phyloP scores from a whole-genome alignment of 306 rosid genomes.

The Hippophae tibetana region DNA sequence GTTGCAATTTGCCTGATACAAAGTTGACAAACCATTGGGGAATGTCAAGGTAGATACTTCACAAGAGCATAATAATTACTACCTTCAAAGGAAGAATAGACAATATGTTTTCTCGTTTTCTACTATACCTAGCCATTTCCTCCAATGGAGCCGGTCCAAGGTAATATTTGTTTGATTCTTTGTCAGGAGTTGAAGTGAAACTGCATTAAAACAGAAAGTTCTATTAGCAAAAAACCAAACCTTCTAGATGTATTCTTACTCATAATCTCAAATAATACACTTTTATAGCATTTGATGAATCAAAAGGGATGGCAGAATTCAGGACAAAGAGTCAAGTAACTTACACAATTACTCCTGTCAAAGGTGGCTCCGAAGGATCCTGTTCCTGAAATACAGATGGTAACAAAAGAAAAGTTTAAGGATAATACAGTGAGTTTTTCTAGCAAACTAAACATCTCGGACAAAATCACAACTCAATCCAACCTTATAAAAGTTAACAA shows the following conservation, averaged over 20 bases:
- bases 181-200: slow-evolving; percentile 87
- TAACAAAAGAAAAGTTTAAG: slow-evolving; percentile 2
- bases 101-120: not conserved
- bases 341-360: slow-evolving; percentile 76
- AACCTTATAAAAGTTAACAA: slow-evolving; percentile 41
- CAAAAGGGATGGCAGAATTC: not conserved
- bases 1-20: slow-evolving; percentile 88
- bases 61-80: not conserved
- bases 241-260: not conserved
- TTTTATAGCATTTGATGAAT: not conserved
- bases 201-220: slow-evolving; percentile 28
- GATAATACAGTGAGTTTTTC: not conserved
- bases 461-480: slow-evolving; percentile 1
- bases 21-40: slow-evolving; percentile 5
- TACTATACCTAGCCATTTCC: slow-evolving; percentile 76
- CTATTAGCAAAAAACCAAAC: slow-evolving; percentile 14
- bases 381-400: slow-evolving; percentile 41
- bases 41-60: not conserved
- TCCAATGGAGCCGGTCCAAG: slow-evolving; percentile 88
- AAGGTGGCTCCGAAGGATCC: slow-evolving; percentile 38
- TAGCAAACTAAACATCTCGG: not conserved
- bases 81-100: not conserved
- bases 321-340: slow-evolving; percentile 20
- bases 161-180: slow-evolving; percentile 70
- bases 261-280: too few species aligned